Percentiles rank a stretch among this genome's conserved stretches.
phyloP scores from a whole-genome alignment of 2,329 filamentous ascomycete genomes.

The Epichloe baconii region DNA sequence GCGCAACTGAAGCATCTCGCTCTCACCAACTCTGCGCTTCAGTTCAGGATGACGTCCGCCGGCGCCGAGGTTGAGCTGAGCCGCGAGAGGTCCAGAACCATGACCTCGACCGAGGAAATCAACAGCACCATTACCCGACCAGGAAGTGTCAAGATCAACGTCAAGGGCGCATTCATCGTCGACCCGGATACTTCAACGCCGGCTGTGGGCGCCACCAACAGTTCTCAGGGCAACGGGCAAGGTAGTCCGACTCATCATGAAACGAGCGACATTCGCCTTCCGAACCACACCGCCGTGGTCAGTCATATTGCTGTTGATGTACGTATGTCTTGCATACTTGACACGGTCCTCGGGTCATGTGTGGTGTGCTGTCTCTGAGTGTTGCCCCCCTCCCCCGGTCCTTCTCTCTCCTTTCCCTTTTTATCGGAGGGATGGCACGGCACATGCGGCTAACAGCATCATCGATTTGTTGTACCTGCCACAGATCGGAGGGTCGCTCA shows the following conservation, averaged over 20 bases:
- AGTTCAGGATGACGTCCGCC: constrained; percentile 6
- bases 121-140: constrained; percentile 49
- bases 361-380: no score
- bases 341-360: neutral
- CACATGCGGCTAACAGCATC: neutral
- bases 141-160: constrained; percentile 81
- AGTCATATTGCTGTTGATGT: constrained; percentile 96
- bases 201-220: constrained; percentile 19
- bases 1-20: neutral
- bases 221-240: constrained; percentile 26
- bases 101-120: constrained; percentile 40
- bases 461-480: neutral
- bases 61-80: neutral
- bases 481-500: constrained; percentile 88
- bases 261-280: constrained; percentile 87
- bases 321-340: constrained; percentile 24
- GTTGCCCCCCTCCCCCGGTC: neutral
- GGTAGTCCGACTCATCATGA: constrained; percentile 44
- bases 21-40: neutral
- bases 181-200: constrained; percentile 57
- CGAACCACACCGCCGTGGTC: constrained; percentile 87
- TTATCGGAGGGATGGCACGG: neutral
- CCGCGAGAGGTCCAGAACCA: constrained; percentile 13
- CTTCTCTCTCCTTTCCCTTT: neutral
- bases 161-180: constrained; percentile 91